Evolutionary conservation across 805 yeast species (phyloP), one percentile per base, ranked within the genome.

Genomic region (Metschnikowia cerradonensis): DNA sequence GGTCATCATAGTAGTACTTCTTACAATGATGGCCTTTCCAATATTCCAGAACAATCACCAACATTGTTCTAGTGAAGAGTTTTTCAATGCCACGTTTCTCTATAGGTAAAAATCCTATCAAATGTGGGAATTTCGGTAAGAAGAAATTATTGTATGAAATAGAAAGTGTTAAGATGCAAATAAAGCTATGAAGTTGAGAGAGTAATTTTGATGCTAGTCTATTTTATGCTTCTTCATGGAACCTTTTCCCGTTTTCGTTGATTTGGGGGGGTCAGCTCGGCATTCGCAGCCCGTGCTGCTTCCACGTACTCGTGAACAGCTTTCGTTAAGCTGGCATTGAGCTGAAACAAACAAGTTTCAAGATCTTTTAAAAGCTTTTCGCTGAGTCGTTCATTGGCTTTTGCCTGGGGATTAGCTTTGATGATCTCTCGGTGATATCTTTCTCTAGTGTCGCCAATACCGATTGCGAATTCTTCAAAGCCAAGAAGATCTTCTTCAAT

Each of bases 231-330:
- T 43, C 42, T 26, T 51, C 61, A 36, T 63, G 52, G 13, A 64
- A 65, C 40, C 72, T 53, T 51, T 69, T 70, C 6, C 75, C 75
- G 55, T 70, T 68, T 35, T 61, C 71, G 52, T 71, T 71, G 14
- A 63, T 26, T 17, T 49, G 50, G 15, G 39, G n/a, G 42, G 49
- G 64, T 65, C n/a, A 59, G 31, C n/a, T 59, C 60, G 6, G 49
- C 46, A 40, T 47, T 48, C 17, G 58, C 51, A 6, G 57, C 57
- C 39, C 63, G 55, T 34, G 59, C 66, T 7, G 75, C 75, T 17
- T 62, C 59, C 4, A 63, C 62, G 51, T 73, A 73, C 31, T 70
- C 75, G 15, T 51, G 54, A 23, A 67, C 60, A 2, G 77, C 77
- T 52, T 64, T 66, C 20, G 61, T 64, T 33, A 73, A 60, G 11